These are phyloP conservation scores for Calonectria fujianensis DNA, from an alignment of 2,329 filamentous ascomycete species.

Conservation along the genomic window DNA sequence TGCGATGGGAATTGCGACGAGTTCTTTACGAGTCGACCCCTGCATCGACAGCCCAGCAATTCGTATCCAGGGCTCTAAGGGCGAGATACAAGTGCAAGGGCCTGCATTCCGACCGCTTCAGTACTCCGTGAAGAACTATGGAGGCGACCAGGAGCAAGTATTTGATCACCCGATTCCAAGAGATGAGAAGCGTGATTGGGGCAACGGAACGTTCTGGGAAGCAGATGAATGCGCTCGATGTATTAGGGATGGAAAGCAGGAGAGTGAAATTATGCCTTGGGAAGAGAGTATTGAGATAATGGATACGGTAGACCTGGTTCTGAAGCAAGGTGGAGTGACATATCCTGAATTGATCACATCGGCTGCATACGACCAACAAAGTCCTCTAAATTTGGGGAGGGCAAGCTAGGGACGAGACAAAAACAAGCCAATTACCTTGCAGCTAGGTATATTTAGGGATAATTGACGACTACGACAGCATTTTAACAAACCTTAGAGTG, in stretches of 20 bases:
- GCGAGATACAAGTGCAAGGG: conserved; percentile 33
- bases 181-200: conserved; percentile 63
- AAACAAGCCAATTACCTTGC: no score
- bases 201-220: conserved; percentile 92
- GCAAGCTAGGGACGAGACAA: not conserved
- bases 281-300: conserved; percentile 89
- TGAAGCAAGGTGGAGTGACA: conserved; percentile 71
- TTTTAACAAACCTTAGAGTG: no score
- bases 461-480: no score
- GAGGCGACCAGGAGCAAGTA: not conserved
- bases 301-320: conserved; percentile 78
- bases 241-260: conserved; percentile 84
- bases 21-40: conserved; percentile 78
- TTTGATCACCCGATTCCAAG: not conserved
- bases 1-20: conserved; percentile 64
- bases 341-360: conserved; percentile 76
- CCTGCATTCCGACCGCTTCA: conserved; percentile 63
- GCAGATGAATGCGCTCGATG: conserved; percentile 86
- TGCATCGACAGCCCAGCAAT: conserved; percentile 68
- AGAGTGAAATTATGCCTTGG: conserved; percentile 82
- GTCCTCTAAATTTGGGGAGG: conserved; percentile 76
- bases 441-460: no score
- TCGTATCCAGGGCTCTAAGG: conserved; percentile 76
- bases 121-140: not conserved
- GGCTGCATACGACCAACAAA: conserved; percentile 74